Base-by-base conservation (phyloP, 208 protist species). In the Trypanosoma vivax region DNA sequence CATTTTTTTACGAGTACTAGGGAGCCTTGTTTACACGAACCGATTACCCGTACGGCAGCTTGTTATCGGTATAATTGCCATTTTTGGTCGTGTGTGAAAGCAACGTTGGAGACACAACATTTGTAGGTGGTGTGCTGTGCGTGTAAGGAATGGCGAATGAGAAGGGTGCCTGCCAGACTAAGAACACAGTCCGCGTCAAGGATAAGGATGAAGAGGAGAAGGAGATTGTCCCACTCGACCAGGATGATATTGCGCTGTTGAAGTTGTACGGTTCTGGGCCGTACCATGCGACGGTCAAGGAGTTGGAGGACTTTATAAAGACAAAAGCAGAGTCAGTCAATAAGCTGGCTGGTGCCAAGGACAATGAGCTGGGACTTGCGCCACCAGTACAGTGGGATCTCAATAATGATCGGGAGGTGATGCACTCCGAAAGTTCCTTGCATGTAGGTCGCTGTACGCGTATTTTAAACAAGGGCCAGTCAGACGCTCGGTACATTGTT, bases 371-470 rank as follows among this genome's bases (percentile, higher is more conserved):
- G 50, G 99, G 99, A 39, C 92, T 99, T 13, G 92, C 97, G 1
- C 97, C 97, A 42, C 96, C 97, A 16, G 90, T 88, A 46, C 76
- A 98, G 66, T 99, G 99, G 98, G 98, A 99, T 76, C 81, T 99
- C 6, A 92, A 96, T 52, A 92, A 76, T 30, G 99, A 99, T 68
- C 96, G 94, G 67, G 81, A 97, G 54, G 94, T 97, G 60, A 89
- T 99, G 66, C 77, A 97, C 62, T 71, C 88, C 40, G 98, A 99
- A 65, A 95, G 96, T 60, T 84, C 97, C 6, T 84, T 99, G n/a
- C 96, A 99, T 68, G 96, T 99, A 3, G 97, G 96, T 37, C 94
- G 97, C 46, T 99, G 98, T 81, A 98, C 97, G 29, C 99, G 99
- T 70, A 99, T 99, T 70, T 96, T 99, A 18, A 82, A 98, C 70